A percentile compares a stretch with the other conserved stretches of the same genome.
Evolutionary conservation across 495 filamentous ascomycete species (phyloP).

Genomic region (Barbatosphaeria neglecta): DNA sequence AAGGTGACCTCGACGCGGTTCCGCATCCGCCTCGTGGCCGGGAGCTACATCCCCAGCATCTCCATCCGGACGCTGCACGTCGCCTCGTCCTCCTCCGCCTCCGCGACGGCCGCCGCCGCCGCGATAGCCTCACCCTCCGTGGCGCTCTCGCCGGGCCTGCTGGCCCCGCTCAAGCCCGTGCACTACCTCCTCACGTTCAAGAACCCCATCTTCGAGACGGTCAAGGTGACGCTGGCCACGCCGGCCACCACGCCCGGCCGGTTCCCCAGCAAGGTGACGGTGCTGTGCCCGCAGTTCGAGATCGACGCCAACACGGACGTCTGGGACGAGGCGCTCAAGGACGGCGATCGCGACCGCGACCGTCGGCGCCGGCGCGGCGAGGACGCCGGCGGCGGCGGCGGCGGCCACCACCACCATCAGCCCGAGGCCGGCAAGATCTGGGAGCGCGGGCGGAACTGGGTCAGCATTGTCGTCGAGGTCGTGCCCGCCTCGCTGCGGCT

Average conservation of each 20-base stretch:
- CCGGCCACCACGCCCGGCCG: conserved; percentile 68
- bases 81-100: not conserved
- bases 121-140: conserved; percentile 3
- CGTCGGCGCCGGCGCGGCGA: conserved; percentile 25
- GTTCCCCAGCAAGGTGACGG: conserved; percentile 69
- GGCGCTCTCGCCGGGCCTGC: conserved; percentile 16
- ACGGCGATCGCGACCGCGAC: conserved; percentile 28
- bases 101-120: conserved; percentile 20
- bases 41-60: conserved; percentile 79
- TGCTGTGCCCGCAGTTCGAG: conserved; percentile 89
- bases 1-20: conserved; percentile 79
- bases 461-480: conserved; percentile 81
- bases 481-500: conserved; percentile 50
- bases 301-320: conserved; percentile 91
- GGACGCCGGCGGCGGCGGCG: conserved; percentile 19
- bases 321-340: conserved; percentile 79
- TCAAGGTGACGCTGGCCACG: conserved; percentile 79
- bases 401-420: conserved; percentile 36
- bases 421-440: conserved; percentile 90
- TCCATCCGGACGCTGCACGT: conserved; percentile 48
- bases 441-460: conserved; percentile 93
- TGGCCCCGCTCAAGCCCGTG: conserved; percentile 56
- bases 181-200: conserved; percentile 81
- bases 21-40: conserved; percentile 77
- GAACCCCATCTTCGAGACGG: conserved; percentile 86